These are phyloP conservation scores for Boletus subcaerulescens DNA, from an alignment of 768 basidiomycete genomes.

Conservation along the genomic window DNA sequence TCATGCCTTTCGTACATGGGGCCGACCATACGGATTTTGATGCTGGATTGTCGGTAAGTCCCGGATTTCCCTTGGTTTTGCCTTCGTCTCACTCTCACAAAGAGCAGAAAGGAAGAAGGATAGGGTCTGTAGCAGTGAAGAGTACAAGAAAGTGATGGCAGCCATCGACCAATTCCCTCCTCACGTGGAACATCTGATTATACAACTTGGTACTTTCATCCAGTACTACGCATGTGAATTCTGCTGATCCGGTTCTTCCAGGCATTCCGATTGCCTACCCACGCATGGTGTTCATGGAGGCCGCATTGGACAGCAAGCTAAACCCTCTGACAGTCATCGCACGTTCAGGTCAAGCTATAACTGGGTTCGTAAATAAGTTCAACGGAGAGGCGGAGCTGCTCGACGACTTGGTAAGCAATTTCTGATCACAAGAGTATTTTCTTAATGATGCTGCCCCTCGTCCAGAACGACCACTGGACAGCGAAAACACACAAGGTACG, in stretches of 20 bases:
- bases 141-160: constrained; percentile 74
- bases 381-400: constrained; percentile 91
- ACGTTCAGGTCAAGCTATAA: constrained; percentile 62
- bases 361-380: constrained; percentile 86
- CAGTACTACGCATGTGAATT: neutral
- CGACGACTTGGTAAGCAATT: constrained; percentile 72
- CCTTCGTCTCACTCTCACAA: constrained; percentile 7
- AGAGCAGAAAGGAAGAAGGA: constrained; percentile 84
- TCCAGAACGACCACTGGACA: constrained; percentile 91
- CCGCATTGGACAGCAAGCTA: constrained; percentile 70
- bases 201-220: constrained; percentile 63
- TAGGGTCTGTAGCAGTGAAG: constrained; percentile 69
- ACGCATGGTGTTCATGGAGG: constrained; percentile 86
- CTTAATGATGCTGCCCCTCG: constrained; percentile 47
- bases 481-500: constrained; percentile 71
- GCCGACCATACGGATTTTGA: constrained; percentile 67
- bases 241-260: constrained; percentile 20
- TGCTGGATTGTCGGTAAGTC: constrained; percentile 78
- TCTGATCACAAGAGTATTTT: constrained; percentile 24
- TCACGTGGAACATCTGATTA: constrained; percentile 74
- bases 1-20: constrained; percentile 80
- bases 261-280: constrained; percentile 89
- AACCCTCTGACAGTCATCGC: constrained; percentile 84
- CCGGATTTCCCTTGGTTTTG: neutral
- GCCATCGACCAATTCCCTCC: constrained; percentile 58